These are phyloP conservation scores for Chlorella sp. DNA, from an alignment of 139 green algal species.

Conservation along the genomic window DNA sequence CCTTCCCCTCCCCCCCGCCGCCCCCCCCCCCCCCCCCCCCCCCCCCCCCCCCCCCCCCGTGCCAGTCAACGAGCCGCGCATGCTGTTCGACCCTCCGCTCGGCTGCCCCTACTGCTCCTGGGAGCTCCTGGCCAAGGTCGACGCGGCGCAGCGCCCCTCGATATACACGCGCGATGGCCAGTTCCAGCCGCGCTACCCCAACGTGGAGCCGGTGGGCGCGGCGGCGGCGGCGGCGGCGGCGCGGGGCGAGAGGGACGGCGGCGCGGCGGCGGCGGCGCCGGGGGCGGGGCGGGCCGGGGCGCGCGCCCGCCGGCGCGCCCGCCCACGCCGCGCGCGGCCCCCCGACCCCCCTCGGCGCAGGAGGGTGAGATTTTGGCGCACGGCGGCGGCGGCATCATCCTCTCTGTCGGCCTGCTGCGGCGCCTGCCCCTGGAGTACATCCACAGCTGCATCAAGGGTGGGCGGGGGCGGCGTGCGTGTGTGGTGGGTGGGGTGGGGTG, in stretches of 20 bases:
- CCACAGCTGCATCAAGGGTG: too few species aligned
- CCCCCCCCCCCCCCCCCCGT: too few species aligned
- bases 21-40: too few species aligned
- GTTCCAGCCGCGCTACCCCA: background rate
- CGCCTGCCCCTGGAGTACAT: constrained; percentile 5
- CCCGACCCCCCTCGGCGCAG: background rate
- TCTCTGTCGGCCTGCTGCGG: constrained; percentile 5
- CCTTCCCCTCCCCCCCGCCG: too few species aligned
- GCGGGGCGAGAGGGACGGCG: background rate
- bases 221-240: background rate
- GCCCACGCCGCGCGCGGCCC: background rate
- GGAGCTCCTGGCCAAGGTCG: background rate
- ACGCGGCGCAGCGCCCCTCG: background rate
- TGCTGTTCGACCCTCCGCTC: background rate
- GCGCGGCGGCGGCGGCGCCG: background rate
- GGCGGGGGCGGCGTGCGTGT: too few species aligned
- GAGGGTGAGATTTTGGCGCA: constrained; percentile 9
- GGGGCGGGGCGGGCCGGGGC: background rate
- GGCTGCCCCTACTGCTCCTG: constrained; percentile 3
- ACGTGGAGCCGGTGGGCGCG: background rate
- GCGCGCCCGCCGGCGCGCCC: background rate
- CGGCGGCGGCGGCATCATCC: constrained; percentile 13
- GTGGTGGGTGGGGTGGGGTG: too few species aligned
- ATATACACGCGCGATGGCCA: background rate
- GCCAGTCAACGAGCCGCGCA: background rate